phyloP scores from a whole-genome alignment of 768 basidiomycete species.

The button mushroom (Agaricus bisporus) region DNA sequence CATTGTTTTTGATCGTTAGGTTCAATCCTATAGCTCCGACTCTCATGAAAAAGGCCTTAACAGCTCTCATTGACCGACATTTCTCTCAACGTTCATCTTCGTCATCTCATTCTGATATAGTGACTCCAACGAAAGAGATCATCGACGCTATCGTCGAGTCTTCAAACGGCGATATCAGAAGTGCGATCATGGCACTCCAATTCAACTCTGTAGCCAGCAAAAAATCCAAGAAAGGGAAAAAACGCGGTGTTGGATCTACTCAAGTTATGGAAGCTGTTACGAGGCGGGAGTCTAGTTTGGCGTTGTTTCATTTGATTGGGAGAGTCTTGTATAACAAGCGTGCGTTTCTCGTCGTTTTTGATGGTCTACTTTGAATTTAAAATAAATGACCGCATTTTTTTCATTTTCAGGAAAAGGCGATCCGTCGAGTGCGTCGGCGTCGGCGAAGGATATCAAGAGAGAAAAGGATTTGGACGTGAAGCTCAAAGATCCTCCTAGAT shows the following conservation, averaged over 20 bases:
- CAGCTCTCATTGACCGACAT: conserved; percentile 45
- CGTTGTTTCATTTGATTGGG: conserved; percentile 88
- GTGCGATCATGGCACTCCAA: conserved; percentile 90
- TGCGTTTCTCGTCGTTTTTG: conserved; percentile 28
- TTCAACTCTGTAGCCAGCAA: conserved; percentile 59
- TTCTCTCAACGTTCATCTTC: conserved; percentile 26
- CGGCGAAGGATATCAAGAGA: conserved; percentile 56
- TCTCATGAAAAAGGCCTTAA: conserved; percentile 73
- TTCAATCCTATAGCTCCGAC: conserved; percentile 93
- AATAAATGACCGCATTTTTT: not conserved
- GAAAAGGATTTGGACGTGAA: conserved; percentile 51
- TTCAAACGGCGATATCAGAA: conserved; percentile 87
- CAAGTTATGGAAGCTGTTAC: conserved; percentile 68
- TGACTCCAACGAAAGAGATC: conserved; percentile 53
- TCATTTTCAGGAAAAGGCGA: conserved; percentile 65
- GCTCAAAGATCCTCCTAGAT: conserved; percentile 45
- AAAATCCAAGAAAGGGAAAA: conserved; percentile 22
- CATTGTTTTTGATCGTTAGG: conserved; percentile 30
- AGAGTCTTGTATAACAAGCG: conserved; percentile 95
- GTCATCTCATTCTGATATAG: conserved; percentile 12
- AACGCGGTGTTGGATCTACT: conserved; percentile 24
- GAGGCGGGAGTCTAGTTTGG: conserved; percentile 77
- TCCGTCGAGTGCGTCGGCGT: conserved; percentile 45
- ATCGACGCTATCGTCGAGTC: conserved; percentile 74
- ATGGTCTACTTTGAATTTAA: conserved; percentile 1